Conservation (phyloP, 495 filamentous ascomycete genomes). For the Pseudotulostoma volvatum region DNA sequence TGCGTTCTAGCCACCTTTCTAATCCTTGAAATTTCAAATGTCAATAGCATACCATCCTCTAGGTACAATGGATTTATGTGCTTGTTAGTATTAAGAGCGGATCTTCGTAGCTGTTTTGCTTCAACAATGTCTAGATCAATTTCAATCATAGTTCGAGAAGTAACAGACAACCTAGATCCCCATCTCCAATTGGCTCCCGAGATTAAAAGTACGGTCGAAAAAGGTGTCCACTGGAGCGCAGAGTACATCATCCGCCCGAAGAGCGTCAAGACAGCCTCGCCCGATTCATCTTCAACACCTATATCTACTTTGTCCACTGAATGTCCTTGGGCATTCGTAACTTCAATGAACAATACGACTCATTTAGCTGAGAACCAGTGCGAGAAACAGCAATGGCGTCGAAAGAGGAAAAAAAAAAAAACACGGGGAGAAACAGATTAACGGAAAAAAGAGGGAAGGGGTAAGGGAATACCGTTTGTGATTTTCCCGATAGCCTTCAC, state of each 20-base stretch:
- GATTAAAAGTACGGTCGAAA: slow-evolving; percentile 39
- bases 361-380: slow-evolving; percentile 19
- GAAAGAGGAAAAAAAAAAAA: too few species aligned
- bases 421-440: too few species aligned
- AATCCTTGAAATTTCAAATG: too few species aligned
- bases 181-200: slow-evolving; percentile 30
- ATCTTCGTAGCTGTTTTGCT: slow-evolving; percentile 38
- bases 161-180: slow-evolving; percentile 25
- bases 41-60: slow-evolving; percentile 17
- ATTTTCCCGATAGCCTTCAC: slow-evolving; percentile 30
- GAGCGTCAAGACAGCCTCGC: slow-evolving; percentile 33
- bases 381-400: not conserved
- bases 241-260: slow-evolving; percentile 35
- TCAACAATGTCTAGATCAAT: slow-evolving; percentile 41
- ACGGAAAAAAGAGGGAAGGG: too few species aligned
- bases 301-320: slow-evolving; percentile 32
- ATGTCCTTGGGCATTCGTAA: slow-evolving; percentile 26
- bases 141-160: slow-evolving; percentile 33
- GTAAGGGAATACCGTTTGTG: slow-evolving; percentile 23
- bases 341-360: too few species aligned
- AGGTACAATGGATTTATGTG: slow-evolving; percentile 37
- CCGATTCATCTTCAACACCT: slow-evolving; percentile 43
- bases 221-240: slow-evolving; percentile 33
- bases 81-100: slow-evolving; percentile 31
- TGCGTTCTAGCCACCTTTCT: too few species aligned